phyloP scores from a whole-genome alignment of 2,329 filamentous ascomycete genomes.

The Fusarium sambucinum region DNA sequence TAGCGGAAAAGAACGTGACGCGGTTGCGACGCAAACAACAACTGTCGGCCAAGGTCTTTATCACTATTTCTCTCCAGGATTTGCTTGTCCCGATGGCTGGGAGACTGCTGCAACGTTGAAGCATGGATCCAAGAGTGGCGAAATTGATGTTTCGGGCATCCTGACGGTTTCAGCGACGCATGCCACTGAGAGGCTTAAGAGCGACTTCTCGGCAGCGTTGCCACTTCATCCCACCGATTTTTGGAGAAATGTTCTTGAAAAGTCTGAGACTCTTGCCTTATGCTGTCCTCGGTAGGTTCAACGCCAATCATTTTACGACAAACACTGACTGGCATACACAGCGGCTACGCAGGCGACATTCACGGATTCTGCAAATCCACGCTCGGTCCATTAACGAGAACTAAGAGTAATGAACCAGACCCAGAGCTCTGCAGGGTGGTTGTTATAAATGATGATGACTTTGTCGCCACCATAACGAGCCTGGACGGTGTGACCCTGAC shows the following conservation, averaged over 20 bases:
- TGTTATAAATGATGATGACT: background rate
- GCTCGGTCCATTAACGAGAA: background rate
- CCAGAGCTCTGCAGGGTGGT: background rate
- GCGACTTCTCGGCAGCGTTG: too few relatives aligned
- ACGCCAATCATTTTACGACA: accelerated
- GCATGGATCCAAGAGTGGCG: accelerated
- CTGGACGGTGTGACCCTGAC: background rate
- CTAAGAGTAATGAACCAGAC: background rate
- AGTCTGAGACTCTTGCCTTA: background rate
- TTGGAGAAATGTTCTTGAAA: background rate
- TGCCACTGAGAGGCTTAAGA: too few relatives aligned
- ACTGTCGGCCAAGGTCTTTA: background rate
- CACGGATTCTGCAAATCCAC: slow-evolving; percentile 3
- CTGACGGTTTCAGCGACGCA: background rate
- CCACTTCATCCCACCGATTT: background rate
- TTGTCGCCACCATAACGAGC: background rate
- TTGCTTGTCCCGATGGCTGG: slow-evolving; percentile 10
- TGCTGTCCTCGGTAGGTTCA: slow-evolving; percentile 9
- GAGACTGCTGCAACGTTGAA: background rate
- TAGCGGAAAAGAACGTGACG: background rate
- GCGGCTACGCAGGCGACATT: slow-evolving; percentile 4
- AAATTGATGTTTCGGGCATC: background rate
- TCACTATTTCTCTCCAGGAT: background rate
- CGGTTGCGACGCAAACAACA: accelerated
- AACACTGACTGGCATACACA: background rate